Base-by-base conservation (phyloP, 2,329 filamentous ascomycete genomes). In the Colletotrichum sublineola region DNA sequence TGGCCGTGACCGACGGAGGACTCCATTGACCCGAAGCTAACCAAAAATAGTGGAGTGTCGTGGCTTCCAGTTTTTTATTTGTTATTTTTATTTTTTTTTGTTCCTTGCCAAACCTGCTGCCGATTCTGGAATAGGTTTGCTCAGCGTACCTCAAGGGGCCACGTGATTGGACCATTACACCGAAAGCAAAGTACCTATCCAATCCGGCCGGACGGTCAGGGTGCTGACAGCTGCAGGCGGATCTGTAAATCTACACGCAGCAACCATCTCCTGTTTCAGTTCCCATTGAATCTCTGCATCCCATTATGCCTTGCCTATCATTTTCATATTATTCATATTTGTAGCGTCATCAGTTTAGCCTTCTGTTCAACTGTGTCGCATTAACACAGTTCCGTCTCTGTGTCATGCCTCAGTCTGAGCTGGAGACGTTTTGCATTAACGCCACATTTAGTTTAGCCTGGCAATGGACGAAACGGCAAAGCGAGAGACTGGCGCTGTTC, bases 11-110 rank as follows among this genome's bases (percentile, higher is more conserved):
- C 52, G 55, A 31, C 60, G 61, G 48, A n/a, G 42, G n/a, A 55
- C 46, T 57, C 44, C 29, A 60, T 68, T 68, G 58, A 53, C 36
- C 65, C 65, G 69, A 68, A 58, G 65, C 64, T 71, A 68, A 33
- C 15, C 53, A 40, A 40, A 38, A 68, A 63, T 55, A 63, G 69
- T 68, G 69, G 69, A 71, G 52, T 63, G 61, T 11, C 38, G 38
- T 46, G 40, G 38, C 62, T 20, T 20, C 55, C n/a, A 6, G 1
- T 18, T 18, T 44, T 48, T 46, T 9, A 6, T 11, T 46, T 20
- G 18, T 8, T 46, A n/a, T n/a, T n/a, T 5, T n/a, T n/a, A 2
- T 46, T n/a, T 2, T 9, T 31, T 29, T 67, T 63, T 31, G 3
- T 46, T n/a, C 4, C 11, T 18, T 15, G 58, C 57, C 15, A 44